Evolutionary conservation across 2,329 filamentous ascomycete species (phyloP), one percentile per base, ranked within the genome.

Genomic region (Venturia nashicola): DNA sequence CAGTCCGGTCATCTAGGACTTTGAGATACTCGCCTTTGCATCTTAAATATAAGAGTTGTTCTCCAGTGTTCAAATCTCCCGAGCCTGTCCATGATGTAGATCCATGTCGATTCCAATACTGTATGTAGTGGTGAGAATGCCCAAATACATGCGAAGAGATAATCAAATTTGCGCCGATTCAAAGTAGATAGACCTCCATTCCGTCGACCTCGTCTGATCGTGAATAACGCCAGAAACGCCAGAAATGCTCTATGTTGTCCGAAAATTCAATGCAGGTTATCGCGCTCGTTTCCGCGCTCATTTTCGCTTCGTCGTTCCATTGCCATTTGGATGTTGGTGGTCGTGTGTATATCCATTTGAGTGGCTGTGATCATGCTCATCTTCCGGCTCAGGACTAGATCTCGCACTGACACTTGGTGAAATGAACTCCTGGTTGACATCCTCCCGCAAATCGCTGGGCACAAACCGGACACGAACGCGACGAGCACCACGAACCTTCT

Each of bases 401-500:
- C 68, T 68, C n/a, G 67, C 69, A 23, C 70, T 69, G 12, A 69
- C 68, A 59, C 72, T 69, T 34, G 70, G 69, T 12, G 68, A 66
- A 43, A 80, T 76, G 65, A 80, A 80, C 74, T 97, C 91, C 72
- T 96, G 89, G 66, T 89, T 86, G 70, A 87, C 82, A 64, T 83
- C 80, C 57, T 71, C 69, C n/a, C 71, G 74, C 36, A 81, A 80
- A 20, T 89, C 86, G 68, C 84, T 84, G 44, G 88, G 83, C 39
- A 94, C 84, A 72, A 97, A 97, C 51, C 91, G 86, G 61, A 97
- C 83, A 66, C 89, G 87, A 42, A 99, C 83, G 67, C 89, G 85
- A 73, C 91, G 87, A 46, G 94, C 90, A 0, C 94, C 93, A 66
- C 90, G 85, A 16, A 97, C 89, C 68, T 88, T 89, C 66, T 81